Conservation (phyloP, 2,329 filamentous ascomycete genomes). For the Aspergillus pseudoviridinutans region DNA sequence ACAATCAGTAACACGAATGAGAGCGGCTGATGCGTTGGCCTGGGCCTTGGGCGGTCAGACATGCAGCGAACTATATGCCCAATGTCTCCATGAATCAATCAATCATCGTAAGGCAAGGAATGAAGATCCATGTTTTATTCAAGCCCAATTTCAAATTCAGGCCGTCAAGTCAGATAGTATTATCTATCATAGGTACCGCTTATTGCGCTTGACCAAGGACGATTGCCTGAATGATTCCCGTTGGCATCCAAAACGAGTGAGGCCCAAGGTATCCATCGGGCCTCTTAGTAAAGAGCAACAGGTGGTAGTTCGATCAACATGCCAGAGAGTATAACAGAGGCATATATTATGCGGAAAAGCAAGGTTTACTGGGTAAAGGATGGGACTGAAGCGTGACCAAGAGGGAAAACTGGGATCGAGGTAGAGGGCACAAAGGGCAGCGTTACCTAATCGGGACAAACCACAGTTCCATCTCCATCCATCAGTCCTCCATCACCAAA, state of each 20-base stretch:
- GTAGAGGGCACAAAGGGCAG: background rate
- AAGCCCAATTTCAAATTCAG: constrained; percentile 9
- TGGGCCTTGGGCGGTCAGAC: constrained; percentile 23
- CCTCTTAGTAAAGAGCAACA: background rate
- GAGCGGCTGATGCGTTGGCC: constrained; percentile 12
- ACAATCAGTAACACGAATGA: background rate
- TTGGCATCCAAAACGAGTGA: background rate
- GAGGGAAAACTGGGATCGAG: background rate
- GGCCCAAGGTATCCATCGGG: background rate
- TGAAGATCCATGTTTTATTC: constrained; percentile 17
- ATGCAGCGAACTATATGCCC: constrained; percentile 26
- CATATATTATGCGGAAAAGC: background rate
- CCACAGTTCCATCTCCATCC: background rate
- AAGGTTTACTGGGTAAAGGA: background rate
- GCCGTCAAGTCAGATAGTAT: constrained; percentile 9
- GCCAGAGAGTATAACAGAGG: background rate
- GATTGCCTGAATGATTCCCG: background rate
- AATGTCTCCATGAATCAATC: constrained; percentile 16
- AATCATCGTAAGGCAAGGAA: constrained; percentile 8
- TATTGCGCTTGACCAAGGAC: background rate
- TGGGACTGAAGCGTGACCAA: background rate
- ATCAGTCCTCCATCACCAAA: background rate
- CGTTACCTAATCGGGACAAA: background rate
- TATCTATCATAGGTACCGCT: background rate
- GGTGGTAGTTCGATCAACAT: background rate